Base-by-base conservation (phyloP, 2,329 filamentous ascomycete genomes). In the Hypoxylon sp. region DNA sequence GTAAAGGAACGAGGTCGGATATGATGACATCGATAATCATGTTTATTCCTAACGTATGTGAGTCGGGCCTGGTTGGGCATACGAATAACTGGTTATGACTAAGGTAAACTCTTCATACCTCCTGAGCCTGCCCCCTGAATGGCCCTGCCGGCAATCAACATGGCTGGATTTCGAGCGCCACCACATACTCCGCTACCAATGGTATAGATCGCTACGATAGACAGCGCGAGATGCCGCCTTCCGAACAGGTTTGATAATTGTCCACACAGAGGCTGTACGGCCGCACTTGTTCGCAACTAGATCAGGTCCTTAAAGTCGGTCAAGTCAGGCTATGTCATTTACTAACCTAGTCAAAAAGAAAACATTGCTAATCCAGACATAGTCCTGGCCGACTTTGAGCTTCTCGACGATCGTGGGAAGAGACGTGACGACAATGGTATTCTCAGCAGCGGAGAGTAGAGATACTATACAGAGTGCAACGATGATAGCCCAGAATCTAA, bases 1-100 rank as follows among this genome's bases (percentile, higher is more conserved):
- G 74, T n/a, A 87, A 71, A 0, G 84, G 82, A 0, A 85, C 79
- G 2, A 86, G 73, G 55, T 87, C 84, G 41, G 77, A 81, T 25
- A 84, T 75, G 21, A 87, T 80, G 46, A 85, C 76, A 46, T 84
- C 80, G 6, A 79, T 75, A 0, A 85, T 75, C 41, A 82, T 71
- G 45, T 76, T 77, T 48, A 72, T 69, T n/a, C 65, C 65, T 69
- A 46, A 37, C 5, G n/a, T 9, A n/a, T 57, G 11, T 63, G 46
- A 34, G 19, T 30, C 7, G 3, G 7, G 12, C 12, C 27, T 39
- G 4, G 8, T 52, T 1, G n/a, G n/a, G 6, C 23, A 29, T 19
- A 12, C 32, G 30, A 34, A 25, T 25, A 25, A 16, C 2, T 27
- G 3, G 19, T n/a, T n/a, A n/a, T n/a, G n/a, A n/a, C n/a, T n/a